Evolutionary conservation across 345 rosid species (phyloP).

Genomic region (Adansonia digitata): DNA sequence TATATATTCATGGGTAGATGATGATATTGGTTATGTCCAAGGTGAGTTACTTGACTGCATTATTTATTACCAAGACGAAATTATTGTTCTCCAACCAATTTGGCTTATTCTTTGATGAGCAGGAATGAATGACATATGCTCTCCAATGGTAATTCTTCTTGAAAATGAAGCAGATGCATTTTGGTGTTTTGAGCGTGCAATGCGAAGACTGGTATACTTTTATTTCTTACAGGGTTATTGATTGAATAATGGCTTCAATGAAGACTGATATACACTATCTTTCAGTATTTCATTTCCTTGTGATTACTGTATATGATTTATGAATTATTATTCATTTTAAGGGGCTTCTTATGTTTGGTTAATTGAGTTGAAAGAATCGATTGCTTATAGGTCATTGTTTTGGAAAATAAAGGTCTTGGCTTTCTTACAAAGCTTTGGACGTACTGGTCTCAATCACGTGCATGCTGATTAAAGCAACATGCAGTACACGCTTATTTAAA

Average conservation of each 20-base stretch:
- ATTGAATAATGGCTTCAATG: background rate
- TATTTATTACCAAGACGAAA: background rate
- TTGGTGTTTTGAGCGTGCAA: slow-evolving; percentile 93
- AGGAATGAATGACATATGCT: slow-evolving; percentile 98
- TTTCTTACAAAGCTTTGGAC: background rate
- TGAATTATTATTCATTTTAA: background rate
- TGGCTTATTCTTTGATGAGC: slow-evolving; percentile 16
- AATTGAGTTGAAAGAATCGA: background rate
- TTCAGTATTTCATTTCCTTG: background rate
- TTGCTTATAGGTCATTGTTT: background rate
- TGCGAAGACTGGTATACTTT: slow-evolving; percentile 72
- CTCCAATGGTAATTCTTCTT: slow-evolving; percentile 84
- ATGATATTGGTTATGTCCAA: slow-evolving; percentile 88
- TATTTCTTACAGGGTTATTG: background rate
- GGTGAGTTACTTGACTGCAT: slow-evolving; percentile 35
- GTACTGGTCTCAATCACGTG: background rate
- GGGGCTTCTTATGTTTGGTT: background rate
- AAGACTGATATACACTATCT: background rate
- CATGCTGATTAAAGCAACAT: background rate
- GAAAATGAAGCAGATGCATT: slow-evolving; percentile 93
- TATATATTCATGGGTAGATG: slow-evolving; percentile 83
- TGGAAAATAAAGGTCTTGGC: background rate
- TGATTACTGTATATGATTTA: background rate
- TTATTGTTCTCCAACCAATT: slow-evolving; percentile 6
- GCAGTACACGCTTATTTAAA: background rate